Evolutionary conservation across 768 basidiomycete species (phyloP).

Genomic region (Dioszegia aurantiaca): DNA sequence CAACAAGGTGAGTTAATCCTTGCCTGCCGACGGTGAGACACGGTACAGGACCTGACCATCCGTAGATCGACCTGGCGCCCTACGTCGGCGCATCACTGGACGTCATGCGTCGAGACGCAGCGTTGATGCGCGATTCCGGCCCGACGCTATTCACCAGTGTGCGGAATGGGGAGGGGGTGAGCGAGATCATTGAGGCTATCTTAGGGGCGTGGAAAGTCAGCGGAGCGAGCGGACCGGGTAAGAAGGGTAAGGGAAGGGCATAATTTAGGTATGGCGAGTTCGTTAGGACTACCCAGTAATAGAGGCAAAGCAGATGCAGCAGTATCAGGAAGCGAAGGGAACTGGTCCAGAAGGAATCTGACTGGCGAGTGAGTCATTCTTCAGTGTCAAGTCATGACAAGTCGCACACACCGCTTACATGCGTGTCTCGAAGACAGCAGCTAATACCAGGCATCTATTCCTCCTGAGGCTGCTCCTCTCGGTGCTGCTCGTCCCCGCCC

Average conservation of each 20-base stretch:
- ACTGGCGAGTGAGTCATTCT: no score
- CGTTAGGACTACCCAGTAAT: no score
- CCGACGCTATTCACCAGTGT: slow-evolving; percentile 90
- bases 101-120: slow-evolving; percentile 91
- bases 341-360: not conserved
- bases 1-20: slow-evolving; percentile 68
- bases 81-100: slow-evolving; percentile 88
- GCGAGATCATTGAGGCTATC: slow-evolving; percentile 75
- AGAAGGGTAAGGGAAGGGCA: slow-evolving; percentile 35
- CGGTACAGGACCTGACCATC: slow-evolving; percentile 7
- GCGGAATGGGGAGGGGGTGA: slow-evolving; percentile 71
- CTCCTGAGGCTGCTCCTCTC: no score
- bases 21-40: not conserved
- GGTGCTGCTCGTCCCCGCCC: no score
- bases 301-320: not conserved
- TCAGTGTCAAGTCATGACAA: no score
- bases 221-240: slow-evolving; percentile 48
- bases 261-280: not conserved
- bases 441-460: no score
- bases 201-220: slow-evolving; percentile 78
- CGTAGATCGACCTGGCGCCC: slow-evolving; percentile 85
- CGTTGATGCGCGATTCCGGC: slow-evolving; percentile 87
- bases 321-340: not conserved
- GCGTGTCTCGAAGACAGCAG: no score
- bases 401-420: not conserved